Conservation (phyloP, 768 basidiomycete genomes). For the Boletus reticuloceps region DNA sequence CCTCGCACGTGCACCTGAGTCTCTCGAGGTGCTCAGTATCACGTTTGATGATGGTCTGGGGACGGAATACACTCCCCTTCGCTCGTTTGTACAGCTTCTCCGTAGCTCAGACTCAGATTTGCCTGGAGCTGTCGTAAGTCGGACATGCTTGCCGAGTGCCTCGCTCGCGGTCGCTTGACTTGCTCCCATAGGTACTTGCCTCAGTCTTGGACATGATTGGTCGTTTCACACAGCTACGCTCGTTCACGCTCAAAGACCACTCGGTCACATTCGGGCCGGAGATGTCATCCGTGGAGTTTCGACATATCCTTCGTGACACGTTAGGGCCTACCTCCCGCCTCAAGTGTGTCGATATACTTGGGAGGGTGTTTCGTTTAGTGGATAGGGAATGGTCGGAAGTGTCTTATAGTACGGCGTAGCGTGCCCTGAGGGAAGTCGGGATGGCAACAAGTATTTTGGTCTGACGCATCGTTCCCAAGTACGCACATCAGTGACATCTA, state of each 20-base stretch:
- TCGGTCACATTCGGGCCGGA: no score
- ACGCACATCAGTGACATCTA: no score
- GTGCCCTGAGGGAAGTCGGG: no score
- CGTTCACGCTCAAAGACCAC: neutral
- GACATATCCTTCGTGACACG: neutral
- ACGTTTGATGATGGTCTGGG: neutral
- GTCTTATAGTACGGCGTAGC: no score
- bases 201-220: neutral
- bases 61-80: no score
- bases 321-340: neutral
- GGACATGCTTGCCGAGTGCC: neutral
- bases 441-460: no score
- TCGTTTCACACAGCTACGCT: neutral
- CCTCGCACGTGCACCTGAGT: neutral
- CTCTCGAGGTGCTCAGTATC: slow-evolving; percentile 2
- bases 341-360: neutral
- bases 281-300: neutral
- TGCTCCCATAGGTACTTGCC: neutral
- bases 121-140: neutral
- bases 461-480: no score
- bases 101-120: neutral
- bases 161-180: neutral
- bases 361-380: neutral
- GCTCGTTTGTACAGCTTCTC: neutral
- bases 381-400: neutral